These are phyloP conservation scores for Backusella sp. DNA, from an alignment of 192 early-diverging fungal species.

Conservation along the genomic window DNA sequence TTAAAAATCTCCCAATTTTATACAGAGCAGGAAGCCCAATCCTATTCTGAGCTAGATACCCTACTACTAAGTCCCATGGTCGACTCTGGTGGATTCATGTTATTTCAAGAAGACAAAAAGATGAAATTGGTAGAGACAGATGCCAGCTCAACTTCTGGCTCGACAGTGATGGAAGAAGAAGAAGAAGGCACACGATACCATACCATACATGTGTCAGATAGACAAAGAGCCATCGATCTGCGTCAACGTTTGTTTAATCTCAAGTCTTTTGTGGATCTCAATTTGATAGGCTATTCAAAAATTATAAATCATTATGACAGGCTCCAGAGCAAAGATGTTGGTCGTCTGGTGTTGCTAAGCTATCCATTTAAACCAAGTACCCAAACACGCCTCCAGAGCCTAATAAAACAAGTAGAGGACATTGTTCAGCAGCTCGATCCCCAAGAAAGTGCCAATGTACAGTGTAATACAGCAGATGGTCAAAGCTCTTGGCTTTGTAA, in stretches of 20 bases:
- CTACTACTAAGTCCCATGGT: background rate
- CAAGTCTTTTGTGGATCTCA: constrained; percentile 83
- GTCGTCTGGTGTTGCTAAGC: constrained; percentile 61
- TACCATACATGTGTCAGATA: background rate
- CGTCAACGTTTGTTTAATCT: constrained; percentile 83
- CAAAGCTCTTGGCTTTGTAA: constrained; percentile 3
- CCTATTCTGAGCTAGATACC: constrained; percentile 63
- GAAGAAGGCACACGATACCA: background rate
- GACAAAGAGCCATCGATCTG: constrained; percentile 54
- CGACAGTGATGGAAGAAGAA: background rate
- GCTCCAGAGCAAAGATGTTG: constrained; percentile 68
- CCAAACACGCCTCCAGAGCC: constrained; percentile 44
- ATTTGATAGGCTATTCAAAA: constrained; percentile 91
- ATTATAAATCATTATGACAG: constrained; percentile 97
- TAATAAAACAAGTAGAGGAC: constrained; percentile 47
- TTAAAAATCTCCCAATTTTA: constrained; percentile 84
- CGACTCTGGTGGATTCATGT: background rate
- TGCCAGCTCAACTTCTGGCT: background rate
- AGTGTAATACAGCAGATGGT: constrained; percentile 34
- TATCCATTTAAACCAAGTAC: constrained; percentile 65
- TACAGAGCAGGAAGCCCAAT: constrained; percentile 73
- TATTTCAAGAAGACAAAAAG: background rate
- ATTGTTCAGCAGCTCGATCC: constrained; percentile 57
- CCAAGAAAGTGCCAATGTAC: constrained; percentile 61
- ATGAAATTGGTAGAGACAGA: background rate